Base-by-base conservation (phyloP, 2,329 filamentous ascomycete genomes). In the Erysiphe neolycopersici region DNA sequence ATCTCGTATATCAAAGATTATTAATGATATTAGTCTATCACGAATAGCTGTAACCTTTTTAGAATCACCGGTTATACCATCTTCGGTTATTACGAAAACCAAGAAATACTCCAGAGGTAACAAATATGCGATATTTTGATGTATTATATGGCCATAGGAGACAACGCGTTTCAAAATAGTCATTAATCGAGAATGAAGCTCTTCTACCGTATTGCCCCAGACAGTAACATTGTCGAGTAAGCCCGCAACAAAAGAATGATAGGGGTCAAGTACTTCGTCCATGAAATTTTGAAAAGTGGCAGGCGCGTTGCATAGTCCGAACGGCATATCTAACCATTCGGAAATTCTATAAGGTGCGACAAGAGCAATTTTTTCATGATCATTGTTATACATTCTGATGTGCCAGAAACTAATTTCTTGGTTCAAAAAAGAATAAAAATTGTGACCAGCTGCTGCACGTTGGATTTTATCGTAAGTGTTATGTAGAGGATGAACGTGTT, bases 221-320 rank as follows among this genome's bases (percentile, higher is more conserved):
- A 41, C 18, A 16, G 5, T 5, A 4, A 26, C 13, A 41, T 41
- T 14, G n/a, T 41, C 38, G 4, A 41, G 13, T 5, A 41, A 13
- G 1, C 19, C 17, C 13, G 19, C 38, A 9, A n/a, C 12, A 6
- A 14, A 29, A 14, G 3, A 1, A 3, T n/a, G 16, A 4, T n/a
- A 41, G 3, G 14, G 18, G 3, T 41, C 9, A 8, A 41, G 13
- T 2, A 41, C 13, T 41, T 41, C 38, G 5, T 41, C 38, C 18
- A 41, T 41, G 16, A 41, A 41, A 11, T 11, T 4, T 38, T 45
- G 43, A 19, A 39, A 47, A 3, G 43, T 43, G 1, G 43, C 37
- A 17, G 18, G 13, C 4, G 33, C 33, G 3, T 16, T 36, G 13
- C 33, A 36, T n/a, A 36, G 11, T n/a, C 18, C 38, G 18, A 47